phyloP scores from a whole-genome alignment of 2,329 filamentous ascomycete genomes.

The Neopestalotiopsis clavispora region DNA sequence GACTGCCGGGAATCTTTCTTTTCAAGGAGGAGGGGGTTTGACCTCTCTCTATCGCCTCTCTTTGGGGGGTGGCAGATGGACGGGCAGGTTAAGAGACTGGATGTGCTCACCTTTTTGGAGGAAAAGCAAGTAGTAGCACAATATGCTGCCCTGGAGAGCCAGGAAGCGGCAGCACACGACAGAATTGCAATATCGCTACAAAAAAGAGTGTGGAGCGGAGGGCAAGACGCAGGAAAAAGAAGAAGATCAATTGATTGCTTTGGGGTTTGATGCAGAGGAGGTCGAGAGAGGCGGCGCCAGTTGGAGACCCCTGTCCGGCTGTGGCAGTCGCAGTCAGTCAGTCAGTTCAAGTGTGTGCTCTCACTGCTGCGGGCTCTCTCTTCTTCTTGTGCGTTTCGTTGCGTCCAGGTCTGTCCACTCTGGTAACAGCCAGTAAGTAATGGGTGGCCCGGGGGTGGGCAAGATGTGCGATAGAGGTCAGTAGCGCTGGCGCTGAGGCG shows the following conservation, averaged over 20 bases:
- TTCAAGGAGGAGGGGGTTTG: background rate
- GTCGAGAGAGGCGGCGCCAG: constrained; percentile 17
- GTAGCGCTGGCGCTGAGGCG: background rate
- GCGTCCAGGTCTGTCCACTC: background rate
- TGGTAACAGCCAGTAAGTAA: too few relatives aligned
- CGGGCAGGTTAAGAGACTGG: constrained; percentile 3
- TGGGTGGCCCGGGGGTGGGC: background rate
- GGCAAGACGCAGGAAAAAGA: constrained; percentile 39
- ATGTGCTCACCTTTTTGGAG: constrained; percentile 36
- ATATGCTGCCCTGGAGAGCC: constrained; percentile 50
- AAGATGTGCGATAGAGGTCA: background rate
- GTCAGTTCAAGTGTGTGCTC: background rate
- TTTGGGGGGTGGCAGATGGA: background rate
- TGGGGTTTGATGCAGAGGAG: constrained; percentile 18
- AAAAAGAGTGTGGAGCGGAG: constrained; percentile 50
- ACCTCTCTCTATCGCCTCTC: background rate
- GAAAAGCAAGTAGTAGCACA: constrained; percentile 43
- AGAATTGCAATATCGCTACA: constrained; percentile 30
- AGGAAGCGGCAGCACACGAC: constrained; percentile 43
- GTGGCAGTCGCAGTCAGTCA: constrained; percentile 4
- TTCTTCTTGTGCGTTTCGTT: constrained; percentile 9
- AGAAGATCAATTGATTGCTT: constrained; percentile 31
- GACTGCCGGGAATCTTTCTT: constrained; percentile 15
- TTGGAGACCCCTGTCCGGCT: constrained; percentile 16
- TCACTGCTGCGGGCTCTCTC: background rate